These are phyloP conservation scores for Globisporangium radiosum DNA, from an alignment of 352 stramenopile species.

Conservation along the genomic window DNA sequence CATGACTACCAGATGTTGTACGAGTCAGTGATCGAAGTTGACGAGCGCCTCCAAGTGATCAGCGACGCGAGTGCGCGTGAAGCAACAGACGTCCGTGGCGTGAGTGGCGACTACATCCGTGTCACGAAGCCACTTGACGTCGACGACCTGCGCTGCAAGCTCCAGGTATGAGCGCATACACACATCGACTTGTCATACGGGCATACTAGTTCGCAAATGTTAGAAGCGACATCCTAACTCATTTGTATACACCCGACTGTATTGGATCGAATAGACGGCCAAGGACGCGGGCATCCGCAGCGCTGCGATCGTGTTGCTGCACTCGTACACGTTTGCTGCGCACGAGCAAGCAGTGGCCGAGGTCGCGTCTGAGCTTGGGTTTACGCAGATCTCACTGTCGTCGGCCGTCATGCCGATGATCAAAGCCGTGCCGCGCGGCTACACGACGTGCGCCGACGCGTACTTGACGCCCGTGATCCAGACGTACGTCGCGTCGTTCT, in stretches of 20 bases:
- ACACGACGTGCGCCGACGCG: slow-evolving; percentile 95
- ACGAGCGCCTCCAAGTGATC: slow-evolving; percentile 94
- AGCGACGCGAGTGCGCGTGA: slow-evolving; percentile 51
- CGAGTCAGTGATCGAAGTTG: slow-evolving; percentile 94
- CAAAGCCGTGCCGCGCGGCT: slow-evolving; percentile 94
- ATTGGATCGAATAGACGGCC: slow-evolving; percentile 21
- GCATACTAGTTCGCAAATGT: not conserved
- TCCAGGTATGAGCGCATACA: slow-evolving; percentile 42
- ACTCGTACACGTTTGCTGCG: slow-evolving; percentile 94
- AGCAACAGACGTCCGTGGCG: slow-evolving; percentile 59
- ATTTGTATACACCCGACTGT: not conserved
- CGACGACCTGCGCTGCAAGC: slow-evolving; percentile 60
- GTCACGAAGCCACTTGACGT: slow-evolving; percentile 82
- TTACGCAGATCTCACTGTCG: slow-evolving; percentile 90
- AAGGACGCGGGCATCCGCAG: slow-evolving; percentile 87
- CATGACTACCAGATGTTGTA: slow-evolving; percentile 86
- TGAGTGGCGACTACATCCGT: slow-evolving; percentile 88
- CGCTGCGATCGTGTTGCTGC: slow-evolving; percentile 93
- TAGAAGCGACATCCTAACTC: not conserved
- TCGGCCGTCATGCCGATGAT: slow-evolving; percentile 97
- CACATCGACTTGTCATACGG: not conserved
- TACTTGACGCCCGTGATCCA: slow-evolving; percentile 99
- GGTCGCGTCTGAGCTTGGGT: slow-evolving; percentile 90
- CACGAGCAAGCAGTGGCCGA: slow-evolving; percentile 90
- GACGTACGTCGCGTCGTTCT: slow-evolving; percentile 95